Base-by-base conservation (phyloP, 768 basidiomycete genomes). In the Suillus tomentosus region DNA sequence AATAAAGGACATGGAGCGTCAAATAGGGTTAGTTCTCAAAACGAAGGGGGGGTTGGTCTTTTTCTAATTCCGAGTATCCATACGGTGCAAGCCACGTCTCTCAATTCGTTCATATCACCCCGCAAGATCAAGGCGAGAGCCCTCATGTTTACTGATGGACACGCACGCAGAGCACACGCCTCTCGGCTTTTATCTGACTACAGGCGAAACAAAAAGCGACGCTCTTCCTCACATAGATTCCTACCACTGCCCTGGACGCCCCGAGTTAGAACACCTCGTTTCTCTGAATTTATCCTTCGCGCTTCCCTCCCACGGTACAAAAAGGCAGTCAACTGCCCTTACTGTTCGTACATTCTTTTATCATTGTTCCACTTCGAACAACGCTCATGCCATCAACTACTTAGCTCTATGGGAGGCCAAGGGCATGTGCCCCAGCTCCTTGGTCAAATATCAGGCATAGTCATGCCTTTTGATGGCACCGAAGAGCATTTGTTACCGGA, bases 131-230 rank as follows among this genome's bases (percentile, higher is more conserved):
- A 69, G 65, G 68, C 64, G 22, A 62, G 47, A 67, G 54, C 64
- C 67, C 76, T 73, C 75, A 74, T 77, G 75, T 65, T 66, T 31
- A 55, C 53, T 59, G 54, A 71, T 66, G 66, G 64, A 68, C 61
- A 67, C 59, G 63, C 66, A 65, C 65, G 69, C 72, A 68, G 68
- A 67, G 74, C 64, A 62, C 67, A 66, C 70, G 67, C 61, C 13
- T 66, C 60, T 56, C 61, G 61, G 73, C 69, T 73, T 73, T 76
- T 77, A 76, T 74, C 72, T 69, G 55, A 36, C 56, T 65, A 56
- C 57, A 27, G 43, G 56, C 37, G 14, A 42, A 60, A 58, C 53
- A 40, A 39, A 59, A 40, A 60, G 17, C 37, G 8, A n/a, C 40
- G 3, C 27, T 31, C 39, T 55, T n/a, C 37, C 42, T 62, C 55